Conservation (phyloP, 306 rosid genomes). For the Gastrolobium villosum region DNA sequence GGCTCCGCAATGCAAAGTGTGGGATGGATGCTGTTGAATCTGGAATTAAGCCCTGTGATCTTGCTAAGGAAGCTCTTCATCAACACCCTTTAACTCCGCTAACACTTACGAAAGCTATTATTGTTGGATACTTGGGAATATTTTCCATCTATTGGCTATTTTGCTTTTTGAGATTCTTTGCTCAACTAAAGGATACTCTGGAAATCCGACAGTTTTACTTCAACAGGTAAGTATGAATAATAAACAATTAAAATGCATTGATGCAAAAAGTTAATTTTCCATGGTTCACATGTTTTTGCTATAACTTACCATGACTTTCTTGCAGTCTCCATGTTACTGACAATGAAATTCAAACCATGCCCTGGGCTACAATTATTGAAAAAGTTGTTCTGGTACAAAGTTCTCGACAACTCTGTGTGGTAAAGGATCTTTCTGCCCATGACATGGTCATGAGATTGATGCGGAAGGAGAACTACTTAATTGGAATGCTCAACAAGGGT, state of each 20-base stretch:
- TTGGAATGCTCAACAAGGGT: slow-evolving; percentile 96
- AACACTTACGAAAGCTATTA: slow-evolving; percentile 75
- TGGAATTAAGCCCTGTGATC: slow-evolving; percentile 93
- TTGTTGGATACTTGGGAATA: slow-evolving; percentile 90
- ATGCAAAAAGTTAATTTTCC: slow-evolving; percentile 20
- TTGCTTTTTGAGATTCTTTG: slow-evolving; percentile 92
- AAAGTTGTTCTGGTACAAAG: slow-evolving; percentile 83
- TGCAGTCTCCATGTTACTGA: slow-evolving; percentile 90
- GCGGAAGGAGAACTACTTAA: slow-evolving; percentile 97
- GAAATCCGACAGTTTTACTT: slow-evolving; percentile 84
- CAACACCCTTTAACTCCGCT: slow-evolving; percentile 86
- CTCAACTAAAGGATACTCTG: slow-evolving; percentile 77
- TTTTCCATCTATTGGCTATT: slow-evolving; percentile 88
- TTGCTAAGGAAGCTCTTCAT: slow-evolving; percentile 85
- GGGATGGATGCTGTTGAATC: slow-evolving; percentile 97
- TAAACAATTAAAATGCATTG: slow-evolving; percentile 17
- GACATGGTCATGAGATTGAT: slow-evolving; percentile 92
- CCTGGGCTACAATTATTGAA: slow-evolving; percentile 92
- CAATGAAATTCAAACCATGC: slow-evolving; percentile 90
- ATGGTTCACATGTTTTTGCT: neutral
- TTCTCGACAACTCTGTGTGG: slow-evolving; percentile 79
- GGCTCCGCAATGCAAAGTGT: slow-evolving; percentile 93
- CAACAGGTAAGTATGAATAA: slow-evolving; percentile 62
- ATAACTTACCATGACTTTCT: slow-evolving; percentile 42
- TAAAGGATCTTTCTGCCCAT: slow-evolving; percentile 91